Conservation (phyloP, 805 yeast species). For the Sugiyamaella chiloensis region DNA sequence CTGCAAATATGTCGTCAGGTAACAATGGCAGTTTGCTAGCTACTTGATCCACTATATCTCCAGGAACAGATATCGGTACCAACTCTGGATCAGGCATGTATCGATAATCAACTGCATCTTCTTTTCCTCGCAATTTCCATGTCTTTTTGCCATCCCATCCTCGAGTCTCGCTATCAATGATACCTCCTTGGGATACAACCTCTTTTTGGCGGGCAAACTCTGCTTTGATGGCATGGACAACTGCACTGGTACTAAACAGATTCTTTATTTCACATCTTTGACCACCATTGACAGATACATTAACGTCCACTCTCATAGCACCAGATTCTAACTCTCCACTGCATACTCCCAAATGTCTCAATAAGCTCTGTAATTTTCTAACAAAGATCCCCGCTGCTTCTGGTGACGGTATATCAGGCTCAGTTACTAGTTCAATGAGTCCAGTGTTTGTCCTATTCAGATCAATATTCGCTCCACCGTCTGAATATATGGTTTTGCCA, state of each 20-base stretch:
- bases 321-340: constrained; percentile 93
- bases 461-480: constrained; percentile 54
- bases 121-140: constrained; percentile 67
- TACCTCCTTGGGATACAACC: constrained; percentile 41
- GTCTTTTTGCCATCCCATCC: constrained; percentile 88
- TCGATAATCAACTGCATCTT: constrained; percentile 79
- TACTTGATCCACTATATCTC: constrained; percentile 43
- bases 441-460: constrained; percentile 84
- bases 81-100: constrained; percentile 95
- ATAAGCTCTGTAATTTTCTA: constrained; percentile 70
- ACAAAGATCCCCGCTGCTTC: constrained; percentile 74
- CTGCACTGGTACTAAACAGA: constrained; percentile 78
- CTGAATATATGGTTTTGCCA: constrained; percentile 66
- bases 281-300: constrained; percentile 68
- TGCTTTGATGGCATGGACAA: constrained; percentile 63
- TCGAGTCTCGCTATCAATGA: constrained; percentile 63
- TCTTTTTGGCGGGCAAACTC: constrained; percentile 71
- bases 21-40: constrained; percentile 44
- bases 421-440: constrained; percentile 84
- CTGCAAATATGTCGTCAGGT: constrained; percentile 57
- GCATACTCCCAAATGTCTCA: constrained; percentile 68
- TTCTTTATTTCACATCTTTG: constrained; percentile 87
- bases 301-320: constrained; percentile 92
- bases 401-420: constrained; percentile 72
- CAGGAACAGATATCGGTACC: constrained; percentile 51